Evolutionary conservation across 495 filamentous ascomycete genomes (phyloP), one percentile per base, ranked within the genome.

Genomic region (Annulohypoxylon moriforme): DNA sequence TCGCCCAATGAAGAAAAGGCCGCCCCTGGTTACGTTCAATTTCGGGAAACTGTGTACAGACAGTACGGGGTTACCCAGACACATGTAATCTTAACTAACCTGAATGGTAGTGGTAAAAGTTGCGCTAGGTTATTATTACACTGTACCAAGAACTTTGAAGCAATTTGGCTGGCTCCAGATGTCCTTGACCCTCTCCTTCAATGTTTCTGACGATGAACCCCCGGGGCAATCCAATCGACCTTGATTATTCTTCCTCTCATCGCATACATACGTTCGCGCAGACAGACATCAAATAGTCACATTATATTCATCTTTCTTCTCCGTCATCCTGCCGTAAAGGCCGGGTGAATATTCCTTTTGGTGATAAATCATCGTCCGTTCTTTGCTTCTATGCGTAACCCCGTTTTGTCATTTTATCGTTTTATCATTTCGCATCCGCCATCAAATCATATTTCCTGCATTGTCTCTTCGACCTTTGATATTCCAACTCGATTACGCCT

Each of bases 301-400:
- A 25, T 58, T 59, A 10, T 62, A 40, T 64, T 44, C 62, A 22
- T 57, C 59, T 58, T 49, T 58, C 31, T 64, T 60, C 59, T 60
- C 29, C 42, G 42, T 36, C 9, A 55, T 29, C 44, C 55, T 60
- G 59, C 38, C 53, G 34, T 61, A 20, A 16, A 67, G 53, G n/a
- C 69, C 10, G 59, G 52, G 50, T 55, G 36, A 40, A 40, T 40
- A 47, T 50, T 60, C 52, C 20, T 49, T 62, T 67, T 72, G 59
- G 64, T 67, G 64, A 56, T 38, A n/a, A 44, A 40, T 72, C 64
- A 68, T 68, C 69, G 55, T 68, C 64, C 64, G 18, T 60, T 64
- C 69, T 49, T 72, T 72, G 53, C 64, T 25, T 46, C 25, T 63
- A 33, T 33, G 34, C 34, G 14, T 22, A 68, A 57, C 7, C 33